Evolutionary conservation across 306 rosid species (phyloP), one percentile per base, ranked within the genome.

Genomic region (Fragaria nilgerrensis): DNA sequence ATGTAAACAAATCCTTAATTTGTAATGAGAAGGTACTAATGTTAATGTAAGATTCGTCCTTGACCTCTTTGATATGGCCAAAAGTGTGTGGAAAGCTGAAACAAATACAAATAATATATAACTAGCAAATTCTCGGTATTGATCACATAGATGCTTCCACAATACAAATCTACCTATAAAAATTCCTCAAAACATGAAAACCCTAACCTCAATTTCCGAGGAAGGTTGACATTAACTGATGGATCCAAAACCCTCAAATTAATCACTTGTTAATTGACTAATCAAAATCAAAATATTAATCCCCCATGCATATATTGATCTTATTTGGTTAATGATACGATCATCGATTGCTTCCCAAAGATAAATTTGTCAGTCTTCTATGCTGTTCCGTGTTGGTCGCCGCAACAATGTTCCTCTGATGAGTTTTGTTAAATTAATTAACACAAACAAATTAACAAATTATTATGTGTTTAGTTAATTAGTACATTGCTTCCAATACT

Each of bases 91-190:
- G 82, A 83, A 64, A 68, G 77, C 34, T 73, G 65, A 29, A 64
- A 84, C 36, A 53, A 39, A 61, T 73, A 75, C 63, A 72, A 79
- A 41, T 84, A 65, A n/a, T n/a, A 84, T 17, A 8, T 17, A 65
- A 7, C 7, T 66, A 53, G 52, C 53, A 74, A 86, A 74, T 75
- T 81, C 72, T 76, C 63, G 72, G 68, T 78, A 70, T 70, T 75
- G 76, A 79, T 83, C 78, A 63, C 62, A 84, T 84, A 84, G 89
- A 89, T 89, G 88, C 83, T 87, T 86, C 97, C 63, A 77, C 70
- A 56, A 78, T 82, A 80, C 84, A 78, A 76, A 80, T 75, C 84
- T 84, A 76, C 65, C 78, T 66, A 69, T 59, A 44, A 47, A 79
- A 55, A 73, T 74, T 73, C 59, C 77, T 45, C 70, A 77, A 65